These are phyloP conservation scores for Middelhovenomyces tepae DNA, from an alignment of 805 yeast species.

Conservation along the genomic window DNA sequence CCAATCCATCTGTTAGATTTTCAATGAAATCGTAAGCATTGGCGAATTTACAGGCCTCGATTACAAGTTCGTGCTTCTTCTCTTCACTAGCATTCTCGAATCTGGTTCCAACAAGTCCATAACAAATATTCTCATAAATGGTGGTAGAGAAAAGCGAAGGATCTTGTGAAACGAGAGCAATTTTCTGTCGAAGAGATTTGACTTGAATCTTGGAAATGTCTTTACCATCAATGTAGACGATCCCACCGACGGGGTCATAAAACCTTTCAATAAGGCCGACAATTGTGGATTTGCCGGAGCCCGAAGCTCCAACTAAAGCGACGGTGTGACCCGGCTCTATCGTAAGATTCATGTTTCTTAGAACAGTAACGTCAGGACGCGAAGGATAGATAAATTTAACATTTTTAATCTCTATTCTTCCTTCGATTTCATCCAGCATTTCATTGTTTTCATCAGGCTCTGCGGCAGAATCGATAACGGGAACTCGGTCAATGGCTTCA, in stretches of 20 bases:
- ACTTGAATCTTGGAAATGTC: conserved; percentile 67
- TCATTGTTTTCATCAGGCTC: conserved; percentile 21
- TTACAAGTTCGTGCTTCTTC: conserved; percentile 29
- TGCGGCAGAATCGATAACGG: conserved; percentile 33
- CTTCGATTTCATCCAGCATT: conserved; percentile 27
- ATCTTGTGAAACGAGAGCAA: conserved; percentile 94
- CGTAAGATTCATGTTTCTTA: conserved; percentile 64
- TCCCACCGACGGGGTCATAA: conserved; percentile 69
- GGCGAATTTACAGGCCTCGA: conserved; percentile 30
- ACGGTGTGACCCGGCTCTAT: conserved; percentile 86
- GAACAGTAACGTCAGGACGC: conserved; percentile 70
- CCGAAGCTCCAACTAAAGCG: conserved; percentile 94
- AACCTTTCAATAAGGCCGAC: conserved; percentile 79
- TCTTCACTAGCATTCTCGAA: conserved; percentile 41
- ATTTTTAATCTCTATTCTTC: conserved; percentile 73
- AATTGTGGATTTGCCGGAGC: conserved; percentile 91
- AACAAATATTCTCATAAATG: conserved; percentile 77
- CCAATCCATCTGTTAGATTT: conserved; percentile 72
- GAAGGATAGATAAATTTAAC: conserved; percentile 82
- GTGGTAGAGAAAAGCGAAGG: conserved; percentile 89
- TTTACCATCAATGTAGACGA: conserved; percentile 73
- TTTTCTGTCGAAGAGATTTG: conserved; percentile 60
- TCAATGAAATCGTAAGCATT: conserved; percentile 33
- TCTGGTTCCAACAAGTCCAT: conserved; percentile 70
- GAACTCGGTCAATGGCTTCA: conserved; percentile 35